phyloP scores from a whole-genome alignment of 306 rosid genomes.

The Pterocarpus santalinus region DNA sequence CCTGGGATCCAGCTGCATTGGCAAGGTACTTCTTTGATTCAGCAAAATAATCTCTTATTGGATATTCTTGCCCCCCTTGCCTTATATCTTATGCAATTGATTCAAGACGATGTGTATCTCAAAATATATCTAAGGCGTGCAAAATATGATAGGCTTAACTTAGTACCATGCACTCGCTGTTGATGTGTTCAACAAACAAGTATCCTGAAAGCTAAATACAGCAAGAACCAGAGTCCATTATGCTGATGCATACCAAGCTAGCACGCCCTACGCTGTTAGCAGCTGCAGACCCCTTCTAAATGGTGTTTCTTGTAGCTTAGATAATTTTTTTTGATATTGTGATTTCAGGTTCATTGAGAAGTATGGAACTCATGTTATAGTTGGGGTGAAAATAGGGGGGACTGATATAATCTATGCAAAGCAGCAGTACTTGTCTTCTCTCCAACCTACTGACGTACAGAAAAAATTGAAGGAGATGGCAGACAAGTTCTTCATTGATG shows the following conservation, averaged over 20 bases:
- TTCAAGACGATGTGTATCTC: background rate
- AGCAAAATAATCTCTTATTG: background rate
- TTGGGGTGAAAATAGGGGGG: slow-evolving; percentile 82
- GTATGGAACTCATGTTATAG: slow-evolving; percentile 84
- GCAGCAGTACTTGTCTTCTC: slow-evolving; percentile 76
- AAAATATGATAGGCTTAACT: background rate
- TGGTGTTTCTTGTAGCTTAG: background rate
- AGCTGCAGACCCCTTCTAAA: background rate
- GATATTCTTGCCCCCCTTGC: background rate
- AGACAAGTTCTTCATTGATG: slow-evolving; percentile 58
- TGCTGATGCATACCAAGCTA: slow-evolving; percentile 8
- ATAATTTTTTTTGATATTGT: slow-evolving; percentile 3
- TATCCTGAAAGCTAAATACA: slow-evolving; percentile 6
- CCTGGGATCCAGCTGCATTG: slow-evolving; percentile 90
- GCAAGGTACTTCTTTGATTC: slow-evolving; percentile 65
- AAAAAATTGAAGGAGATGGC: slow-evolving; percentile 81
- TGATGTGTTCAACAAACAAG: slow-evolving; percentile 3
- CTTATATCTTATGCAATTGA: background rate
- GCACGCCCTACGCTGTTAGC: background rate
- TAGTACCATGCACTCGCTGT: background rate
- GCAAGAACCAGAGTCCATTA: slow-evolving; percentile 15
- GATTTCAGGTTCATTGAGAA: slow-evolving; percentile 73
- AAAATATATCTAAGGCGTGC: background rate
- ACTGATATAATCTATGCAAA: slow-evolving; percentile 75
- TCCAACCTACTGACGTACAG: slow-evolving; percentile 75